Evolutionary conservation across 805 yeast species (phyloP).

Genomic region (Wickerhamomyces silvicola): DNA sequence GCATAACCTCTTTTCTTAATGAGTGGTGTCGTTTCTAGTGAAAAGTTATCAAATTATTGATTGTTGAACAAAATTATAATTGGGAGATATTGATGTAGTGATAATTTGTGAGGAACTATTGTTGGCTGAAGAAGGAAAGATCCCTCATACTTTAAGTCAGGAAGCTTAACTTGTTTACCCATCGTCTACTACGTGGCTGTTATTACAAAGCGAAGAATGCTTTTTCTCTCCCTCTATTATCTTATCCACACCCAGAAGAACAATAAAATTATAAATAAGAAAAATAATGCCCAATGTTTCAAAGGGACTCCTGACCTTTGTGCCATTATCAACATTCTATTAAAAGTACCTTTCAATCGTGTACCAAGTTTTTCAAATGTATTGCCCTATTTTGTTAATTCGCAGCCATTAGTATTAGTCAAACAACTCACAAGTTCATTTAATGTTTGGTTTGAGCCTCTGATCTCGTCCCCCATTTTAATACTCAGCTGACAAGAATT

Average conservation of each 20-base stretch:
- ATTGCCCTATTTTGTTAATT: conserved; percentile 19
- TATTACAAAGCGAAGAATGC: no score
- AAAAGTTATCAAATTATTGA: conserved; percentile 6
- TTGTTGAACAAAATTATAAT: conserved; percentile 5
- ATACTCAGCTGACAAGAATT: conserved; percentile 30
- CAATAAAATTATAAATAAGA: conserved; percentile 40
- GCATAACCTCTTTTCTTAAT: conserved; percentile 48
- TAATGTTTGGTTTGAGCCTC: conserved; percentile 42
- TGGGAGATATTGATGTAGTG: conserved; percentile 15
- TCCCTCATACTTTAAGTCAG: neutral
- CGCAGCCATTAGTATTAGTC: no score
- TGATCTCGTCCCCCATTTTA: conserved; percentile 61
- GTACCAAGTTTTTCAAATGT: conserved; percentile 41
- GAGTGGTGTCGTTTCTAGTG: conserved; percentile 41
- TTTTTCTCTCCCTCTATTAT: no score
- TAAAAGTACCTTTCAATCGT: conserved; percentile 45
- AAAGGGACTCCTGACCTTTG: conserved; percentile 57
- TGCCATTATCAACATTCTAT: conserved; percentile 58
- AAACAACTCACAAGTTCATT: conserved; percentile 25
- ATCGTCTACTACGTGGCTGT: neutral
- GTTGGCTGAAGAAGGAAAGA: conserved; percentile 2
- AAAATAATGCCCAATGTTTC: conserved; percentile 51
- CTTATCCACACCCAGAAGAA: conserved; percentile 45
- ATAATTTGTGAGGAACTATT: conserved; percentile 12
- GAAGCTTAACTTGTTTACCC: neutral